Conservation (phyloP, 2,329 filamentous ascomycete species). For the Xylariaceae sp. region DNA sequence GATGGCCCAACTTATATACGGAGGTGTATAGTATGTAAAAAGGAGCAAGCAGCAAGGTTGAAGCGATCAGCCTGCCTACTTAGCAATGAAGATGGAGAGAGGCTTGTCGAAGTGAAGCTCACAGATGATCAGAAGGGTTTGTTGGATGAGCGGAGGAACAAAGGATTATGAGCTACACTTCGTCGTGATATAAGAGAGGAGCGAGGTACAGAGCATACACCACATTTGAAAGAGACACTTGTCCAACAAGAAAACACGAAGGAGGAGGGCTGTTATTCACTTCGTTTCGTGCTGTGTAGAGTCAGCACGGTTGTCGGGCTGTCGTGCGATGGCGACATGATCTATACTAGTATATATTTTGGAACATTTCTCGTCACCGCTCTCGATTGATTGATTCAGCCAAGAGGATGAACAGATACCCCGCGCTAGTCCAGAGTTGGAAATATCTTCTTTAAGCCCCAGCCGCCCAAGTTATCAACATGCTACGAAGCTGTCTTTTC, state of each 20-base stretch:
- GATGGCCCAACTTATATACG: constrained; percentile 12
- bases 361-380: constrained; percentile 20
- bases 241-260: constrained; percentile 5
- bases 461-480: constrained; percentile 22
- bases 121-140: neutral
- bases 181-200: constrained; percentile 1
- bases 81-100: constrained; percentile 11
- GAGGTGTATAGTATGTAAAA: neutral
- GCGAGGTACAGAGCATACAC: neutral
- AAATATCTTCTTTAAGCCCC: constrained; percentile 18
- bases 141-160: neutral
- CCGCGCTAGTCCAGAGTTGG: constrained; percentile 18
- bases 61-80: constrained; percentile 5
- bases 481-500: constrained; percentile 11
- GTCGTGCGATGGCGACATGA: constrained; percentile 36
- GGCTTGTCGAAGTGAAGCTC: neutral
- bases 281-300: constrained; percentile 14
- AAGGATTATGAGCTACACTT: constrained; percentile 11
- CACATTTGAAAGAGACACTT: constrained; percentile 14
- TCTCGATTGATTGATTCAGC: neutral
- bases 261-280: constrained; percentile 8
- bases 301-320: constrained; percentile 29
- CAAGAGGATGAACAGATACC: neutral
- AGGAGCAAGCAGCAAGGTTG: neutral
- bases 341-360: neutral